Evolutionary conservation across 2,329 filamentous ascomycete species (phyloP).

Genomic region (Alternaria viburni): DNA sequence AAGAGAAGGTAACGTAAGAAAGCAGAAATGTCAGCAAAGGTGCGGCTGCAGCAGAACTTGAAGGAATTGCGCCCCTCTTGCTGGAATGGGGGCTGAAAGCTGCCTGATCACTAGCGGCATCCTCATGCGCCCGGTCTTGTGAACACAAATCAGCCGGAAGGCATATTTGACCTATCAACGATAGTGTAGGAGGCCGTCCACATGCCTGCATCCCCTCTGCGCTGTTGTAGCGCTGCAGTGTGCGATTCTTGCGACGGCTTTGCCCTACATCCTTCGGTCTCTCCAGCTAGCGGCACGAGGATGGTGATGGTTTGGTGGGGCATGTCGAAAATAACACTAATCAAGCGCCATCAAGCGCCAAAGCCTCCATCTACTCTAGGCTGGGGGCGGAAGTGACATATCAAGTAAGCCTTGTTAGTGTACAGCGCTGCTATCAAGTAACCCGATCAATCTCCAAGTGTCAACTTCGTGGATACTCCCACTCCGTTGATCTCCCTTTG

Average conservation of each 20-base stretch:
- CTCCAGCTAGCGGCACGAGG: neutral
- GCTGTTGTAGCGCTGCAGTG: slow-evolving; percentile 5
- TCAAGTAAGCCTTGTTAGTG: neutral
- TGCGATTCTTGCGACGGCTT: slow-evolving; percentile 1
- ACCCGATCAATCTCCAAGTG: slow-evolving; percentile 6
- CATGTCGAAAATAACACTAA: slow-evolving; percentile 10
- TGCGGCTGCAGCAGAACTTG: slow-evolving; percentile 27
- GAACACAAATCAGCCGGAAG: slow-evolving; percentile 15
- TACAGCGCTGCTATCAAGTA: neutral
- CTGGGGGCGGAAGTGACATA: slow-evolving; percentile 1
- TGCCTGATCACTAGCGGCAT: neutral
- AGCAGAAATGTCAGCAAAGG: slow-evolving; percentile 15
- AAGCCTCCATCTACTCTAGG: slow-evolving; percentile 3
- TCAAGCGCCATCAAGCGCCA: neutral
- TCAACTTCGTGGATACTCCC: slow-evolving; percentile 1
- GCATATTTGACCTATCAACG: slow-evolving; percentile 5
- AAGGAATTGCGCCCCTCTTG: slow-evolving; percentile 20
- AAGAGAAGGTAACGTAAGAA: slow-evolving; percentile 25
- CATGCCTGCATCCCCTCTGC: slow-evolving; percentile 8
- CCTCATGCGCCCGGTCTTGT: slow-evolving; percentile 29
- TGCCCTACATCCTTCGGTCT: slow-evolving; percentile 1
- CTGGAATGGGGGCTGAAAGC: slow-evolving; percentile 29
- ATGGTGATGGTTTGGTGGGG: slow-evolving; percentile 11
- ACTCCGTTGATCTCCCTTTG: neutral
- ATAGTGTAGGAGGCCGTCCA: slow-evolving; percentile 11